Conservation (phyloP, 305 asterid species). For the Rubia peregrina region DNA sequence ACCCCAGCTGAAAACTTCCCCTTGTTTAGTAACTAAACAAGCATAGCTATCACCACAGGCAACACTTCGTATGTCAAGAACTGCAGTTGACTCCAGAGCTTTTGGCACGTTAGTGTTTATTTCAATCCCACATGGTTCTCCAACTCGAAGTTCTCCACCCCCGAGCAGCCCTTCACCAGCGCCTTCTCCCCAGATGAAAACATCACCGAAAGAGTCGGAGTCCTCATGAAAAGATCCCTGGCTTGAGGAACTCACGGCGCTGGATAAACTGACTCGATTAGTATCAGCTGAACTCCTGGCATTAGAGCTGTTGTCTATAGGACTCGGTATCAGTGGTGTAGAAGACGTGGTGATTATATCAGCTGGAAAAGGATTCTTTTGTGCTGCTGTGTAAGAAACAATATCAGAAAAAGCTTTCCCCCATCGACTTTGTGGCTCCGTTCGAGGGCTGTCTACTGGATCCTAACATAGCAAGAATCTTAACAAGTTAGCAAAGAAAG, state of each 20-base stretch:
- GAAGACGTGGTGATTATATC: conserved; percentile 33
- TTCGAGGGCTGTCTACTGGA: conserved; percentile 39
- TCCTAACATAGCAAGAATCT: conserved; percentile 41
- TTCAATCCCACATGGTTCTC: conserved; percentile 26
- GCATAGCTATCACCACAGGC: conserved; percentile 72
- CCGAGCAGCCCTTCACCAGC: conserved; percentile 56
- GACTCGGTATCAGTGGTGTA: conserved; percentile 24
- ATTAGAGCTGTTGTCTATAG: conserved; percentile 41
- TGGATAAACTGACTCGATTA: conserved; percentile 75
- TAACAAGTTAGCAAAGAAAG: conserved; percentile 17
- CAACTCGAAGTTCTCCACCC: conserved; percentile 42
- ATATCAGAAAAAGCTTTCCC: conserved; percentile 81
- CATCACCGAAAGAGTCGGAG: conserved; percentile 70
- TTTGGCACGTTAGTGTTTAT: conserved; percentile 55
- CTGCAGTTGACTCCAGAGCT: conserved; percentile 60
- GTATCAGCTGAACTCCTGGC: conserved; percentile 51
- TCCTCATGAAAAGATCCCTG: conserved; percentile 82
- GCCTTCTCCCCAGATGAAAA: conserved; percentile 90
- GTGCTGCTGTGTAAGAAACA: conserved; percentile 53
- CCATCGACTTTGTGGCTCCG: conserved; percentile 55
- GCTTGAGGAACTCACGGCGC: conserved; percentile 88
- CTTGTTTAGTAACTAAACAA: conserved; percentile 67
- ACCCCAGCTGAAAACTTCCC: conserved; percentile 90
- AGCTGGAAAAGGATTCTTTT: conserved; percentile 36
- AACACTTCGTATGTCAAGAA: conserved; percentile 62